phyloP scores from a whole-genome alignment of 2,329 filamentous ascomycete genomes.

The Fusarium phyllophilum region DNA sequence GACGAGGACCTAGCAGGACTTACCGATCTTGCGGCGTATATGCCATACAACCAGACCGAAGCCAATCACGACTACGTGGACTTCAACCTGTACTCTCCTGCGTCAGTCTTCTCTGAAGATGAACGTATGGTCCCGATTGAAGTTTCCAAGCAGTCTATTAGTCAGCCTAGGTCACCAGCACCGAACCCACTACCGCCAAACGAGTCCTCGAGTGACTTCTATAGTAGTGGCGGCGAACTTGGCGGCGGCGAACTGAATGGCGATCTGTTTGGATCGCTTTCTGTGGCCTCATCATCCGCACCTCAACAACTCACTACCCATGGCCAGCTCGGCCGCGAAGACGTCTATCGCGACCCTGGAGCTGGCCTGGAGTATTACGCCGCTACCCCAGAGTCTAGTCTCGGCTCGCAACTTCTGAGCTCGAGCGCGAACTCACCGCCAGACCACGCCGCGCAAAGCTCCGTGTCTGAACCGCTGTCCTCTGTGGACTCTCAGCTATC shows the following conservation, averaged over 20 bases:
- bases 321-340: conserved; percentile 16
- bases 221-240: conserved; percentile 1
- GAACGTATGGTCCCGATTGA: conserved; percentile 53
- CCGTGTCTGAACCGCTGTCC: not conserved
- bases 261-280: conserved; percentile 9
- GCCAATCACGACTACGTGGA: conserved; percentile 58
- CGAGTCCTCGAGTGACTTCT: conserved; percentile 13
- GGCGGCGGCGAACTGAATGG: not conserved
- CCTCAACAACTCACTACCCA: conserved; percentile 10
- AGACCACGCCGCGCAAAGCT: not conserved
- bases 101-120: conserved; percentile 60
- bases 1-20: conserved; percentile 9
- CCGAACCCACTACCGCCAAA: conserved; percentile 19
- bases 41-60: conserved; percentile 41
- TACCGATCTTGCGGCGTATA: conserved; percentile 16
- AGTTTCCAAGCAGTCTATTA: conserved; percentile 31
- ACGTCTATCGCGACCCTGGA: conserved; percentile 33
- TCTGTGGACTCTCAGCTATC: conserved; percentile 1
- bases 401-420: conserved; percentile 5
- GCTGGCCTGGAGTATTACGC: conserved; percentile 13
- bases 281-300: not conserved
- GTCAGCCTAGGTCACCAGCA: conserved; percentile 30
- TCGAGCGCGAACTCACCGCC: not conserved
- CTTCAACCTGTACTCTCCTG: conserved; percentile 66
- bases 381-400: conserved; percentile 7